phyloP scores from a whole-genome alignment of 257 asterid species.

The Gentiana dahurica region DNA sequence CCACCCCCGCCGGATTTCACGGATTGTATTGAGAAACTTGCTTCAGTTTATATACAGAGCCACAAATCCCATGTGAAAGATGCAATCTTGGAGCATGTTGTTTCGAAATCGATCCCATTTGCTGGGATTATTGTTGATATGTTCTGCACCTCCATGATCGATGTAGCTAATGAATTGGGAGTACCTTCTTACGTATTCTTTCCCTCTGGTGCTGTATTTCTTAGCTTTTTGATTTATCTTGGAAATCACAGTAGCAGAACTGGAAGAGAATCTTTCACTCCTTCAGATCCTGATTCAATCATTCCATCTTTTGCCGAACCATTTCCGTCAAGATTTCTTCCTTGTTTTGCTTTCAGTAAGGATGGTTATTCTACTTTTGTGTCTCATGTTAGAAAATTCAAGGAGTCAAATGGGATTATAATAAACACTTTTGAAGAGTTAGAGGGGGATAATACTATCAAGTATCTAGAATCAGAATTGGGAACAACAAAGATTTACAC shows the following conservation, averaged over 20 bases:
- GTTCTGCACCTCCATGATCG: conserved; percentile 31
- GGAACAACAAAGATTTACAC: conserved; percentile 16
- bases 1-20: conserved; percentile 5
- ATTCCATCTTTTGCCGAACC: conserved; percentile 11
- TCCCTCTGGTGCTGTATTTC: conserved; percentile 35
- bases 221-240: conserved; percentile 16
- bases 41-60: conserved; percentile 3
- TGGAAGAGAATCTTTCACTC: conserved; percentile 12
- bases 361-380: neutral
- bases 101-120: conserved; percentile 6
- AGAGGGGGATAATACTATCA: conserved; percentile 8
- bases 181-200: conserved; percentile 35
- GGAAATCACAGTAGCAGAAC: conserved; percentile 15
- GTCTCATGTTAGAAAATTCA: conserved; percentile 1
- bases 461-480: neutral
- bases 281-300: conserved; percentile 8
- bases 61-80: conserved; percentile 26
- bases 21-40: neutral
- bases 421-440: conserved; percentile 21
- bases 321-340: conserved; percentile 18
- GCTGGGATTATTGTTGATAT: conserved; percentile 36
- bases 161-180: conserved; percentile 29
- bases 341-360: conserved; percentile 9
- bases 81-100: conserved; percentile 11
- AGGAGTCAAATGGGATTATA: conserved; percentile 14